Percentiles rank a stretch among this genome's conserved stretches.
phyloP scores from a whole-genome alignment of 345 rosid species.

The Angophora floribunda region DNA sequence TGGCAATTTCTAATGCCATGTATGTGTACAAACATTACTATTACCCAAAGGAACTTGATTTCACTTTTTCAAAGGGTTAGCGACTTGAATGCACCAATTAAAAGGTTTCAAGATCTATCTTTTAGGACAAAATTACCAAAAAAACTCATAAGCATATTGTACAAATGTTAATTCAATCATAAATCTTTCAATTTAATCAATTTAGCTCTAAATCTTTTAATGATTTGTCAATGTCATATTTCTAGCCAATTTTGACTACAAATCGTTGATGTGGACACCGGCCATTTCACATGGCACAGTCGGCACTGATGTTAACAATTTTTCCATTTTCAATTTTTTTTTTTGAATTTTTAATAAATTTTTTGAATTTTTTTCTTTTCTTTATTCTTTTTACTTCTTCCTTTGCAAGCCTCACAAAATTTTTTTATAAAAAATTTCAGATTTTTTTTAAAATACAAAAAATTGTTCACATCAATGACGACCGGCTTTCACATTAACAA shows the following conservation, averaged over 20 bases:
- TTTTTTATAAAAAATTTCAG: too few species aligned
- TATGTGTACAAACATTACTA: background rate
- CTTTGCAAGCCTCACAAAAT: too few species aligned
- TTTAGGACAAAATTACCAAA: background rate
- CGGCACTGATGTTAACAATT: accelerated
- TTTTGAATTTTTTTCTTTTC: background rate
- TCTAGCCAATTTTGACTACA: background rate
- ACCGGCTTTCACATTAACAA: accelerated
- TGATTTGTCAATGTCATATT: too few species aligned
- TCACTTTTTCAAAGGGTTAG: background rate
- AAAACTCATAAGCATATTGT: background rate
- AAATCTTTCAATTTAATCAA: background rate
- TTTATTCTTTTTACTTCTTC: background rate
- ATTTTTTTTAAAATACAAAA: background rate
- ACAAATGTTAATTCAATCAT: background rate
- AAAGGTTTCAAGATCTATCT: background rate
- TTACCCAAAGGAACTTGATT: background rate
- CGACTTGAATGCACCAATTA: background rate
- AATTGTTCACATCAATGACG: accelerated
- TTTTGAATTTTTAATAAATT: background rate
- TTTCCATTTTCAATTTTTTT: too few species aligned
- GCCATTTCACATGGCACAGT: accelerated
- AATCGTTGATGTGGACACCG: background rate
- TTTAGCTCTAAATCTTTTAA: background rate
- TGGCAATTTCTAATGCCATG: background rate